Evolutionary conservation across 2,329 filamentous ascomycete genomes (phyloP).

Genomic region (Aureobasidium lini): DNA sequence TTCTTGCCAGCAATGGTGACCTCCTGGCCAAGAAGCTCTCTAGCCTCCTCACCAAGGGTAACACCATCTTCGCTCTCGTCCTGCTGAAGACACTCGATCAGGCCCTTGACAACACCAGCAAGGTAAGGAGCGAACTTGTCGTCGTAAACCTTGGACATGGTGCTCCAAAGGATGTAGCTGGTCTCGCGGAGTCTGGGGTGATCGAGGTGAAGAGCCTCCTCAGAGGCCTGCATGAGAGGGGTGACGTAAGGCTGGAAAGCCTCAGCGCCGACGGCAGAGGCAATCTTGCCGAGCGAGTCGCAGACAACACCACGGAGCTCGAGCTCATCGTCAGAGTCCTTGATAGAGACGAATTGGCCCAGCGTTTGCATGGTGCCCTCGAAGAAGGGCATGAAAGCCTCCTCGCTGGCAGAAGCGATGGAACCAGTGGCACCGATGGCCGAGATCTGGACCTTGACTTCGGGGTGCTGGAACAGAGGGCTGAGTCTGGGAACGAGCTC

Average conservation of each 20-base stretch:
- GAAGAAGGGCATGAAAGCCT: constrained; percentile 85
- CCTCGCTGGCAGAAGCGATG: constrained; percentile 76
- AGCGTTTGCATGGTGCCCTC: constrained; percentile 84
- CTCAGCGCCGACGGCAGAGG: constrained; percentile 74
- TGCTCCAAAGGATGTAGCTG: constrained; percentile 94
- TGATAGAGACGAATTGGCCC: constrained; percentile 73
- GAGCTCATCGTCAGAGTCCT: constrained; percentile 83
- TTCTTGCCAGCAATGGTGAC: constrained; percentile 76
- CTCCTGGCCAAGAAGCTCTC: constrained; percentile 66
- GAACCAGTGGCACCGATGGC: constrained; percentile 85
- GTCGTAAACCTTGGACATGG: constrained; percentile 87
- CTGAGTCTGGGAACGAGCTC: constrained; percentile 81
- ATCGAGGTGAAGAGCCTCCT: constrained; percentile 81
- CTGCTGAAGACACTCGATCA: constrained; percentile 80
- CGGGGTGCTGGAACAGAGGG: constrained; percentile 72
- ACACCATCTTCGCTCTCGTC: constrained; percentile 78
- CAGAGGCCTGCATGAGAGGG: constrained; percentile 83
- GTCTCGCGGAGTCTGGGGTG: constrained; percentile 90
- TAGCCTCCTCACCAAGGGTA: constrained; percentile 64
- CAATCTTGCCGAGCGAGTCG: constrained; percentile 90
- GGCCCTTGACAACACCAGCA: constrained; percentile 66
- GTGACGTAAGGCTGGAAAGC: constrained; percentile 87
- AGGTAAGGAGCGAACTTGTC: constrained; percentile 75
- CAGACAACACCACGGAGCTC: constrained; percentile 83
- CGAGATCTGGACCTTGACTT: constrained; percentile 82